These are phyloP conservation scores for Colletotrichum musae DNA, from an alignment of 2,329 filamentous ascomycete genomes.

Conservation along the genomic window DNA sequence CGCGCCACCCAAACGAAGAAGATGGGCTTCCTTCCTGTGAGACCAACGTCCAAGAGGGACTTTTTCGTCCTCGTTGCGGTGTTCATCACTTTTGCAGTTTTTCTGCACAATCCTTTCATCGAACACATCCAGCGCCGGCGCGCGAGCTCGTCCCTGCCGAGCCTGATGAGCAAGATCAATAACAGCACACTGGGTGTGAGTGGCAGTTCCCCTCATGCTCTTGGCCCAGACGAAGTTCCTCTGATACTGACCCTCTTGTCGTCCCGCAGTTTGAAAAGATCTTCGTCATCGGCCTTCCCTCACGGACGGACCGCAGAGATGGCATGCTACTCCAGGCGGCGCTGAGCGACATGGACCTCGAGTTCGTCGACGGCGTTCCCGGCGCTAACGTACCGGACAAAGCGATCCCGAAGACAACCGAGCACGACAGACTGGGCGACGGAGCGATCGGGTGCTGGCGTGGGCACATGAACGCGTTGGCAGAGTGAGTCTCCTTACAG, in stretches of 20 bases:
- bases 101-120: slow-evolving; percentile 25
- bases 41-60: slow-evolving; percentile 27
- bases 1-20: background rate
- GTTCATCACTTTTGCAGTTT: slow-evolving; percentile 12
- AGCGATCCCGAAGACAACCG: slow-evolving; percentile 51
- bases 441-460: slow-evolving; percentile 54
- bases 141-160: background rate
- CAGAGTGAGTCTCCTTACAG: slow-evolving; percentile 45
- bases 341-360: slow-evolving; percentile 59
- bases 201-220: too few species aligned
- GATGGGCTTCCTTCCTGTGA: slow-evolving; percentile 22
- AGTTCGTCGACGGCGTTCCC: slow-evolving; percentile 62
- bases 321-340: slow-evolving; percentile 62
- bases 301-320: slow-evolving; percentile 66
- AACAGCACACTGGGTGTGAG: slow-evolving; percentile 36
- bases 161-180: slow-evolving; percentile 18
- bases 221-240: too few species aligned
- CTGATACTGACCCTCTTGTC: background rate
- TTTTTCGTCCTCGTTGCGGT: slow-evolving; percentile 8
- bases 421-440: slow-evolving; percentile 49
- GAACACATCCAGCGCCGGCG: slow-evolving; percentile 13
- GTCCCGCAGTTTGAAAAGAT: slow-evolving; percentile 64
- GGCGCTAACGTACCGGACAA: slow-evolving; percentile 55
- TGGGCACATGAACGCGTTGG: slow-evolving; percentile 56
- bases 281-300: slow-evolving; percentile 66